A percentile compares a stretch with the other conserved stretches of the same genome.
phyloP scores from a whole-genome alignment of 495 filamentous ascomycete genomes.

The Penicillium pancosmium region DNA sequence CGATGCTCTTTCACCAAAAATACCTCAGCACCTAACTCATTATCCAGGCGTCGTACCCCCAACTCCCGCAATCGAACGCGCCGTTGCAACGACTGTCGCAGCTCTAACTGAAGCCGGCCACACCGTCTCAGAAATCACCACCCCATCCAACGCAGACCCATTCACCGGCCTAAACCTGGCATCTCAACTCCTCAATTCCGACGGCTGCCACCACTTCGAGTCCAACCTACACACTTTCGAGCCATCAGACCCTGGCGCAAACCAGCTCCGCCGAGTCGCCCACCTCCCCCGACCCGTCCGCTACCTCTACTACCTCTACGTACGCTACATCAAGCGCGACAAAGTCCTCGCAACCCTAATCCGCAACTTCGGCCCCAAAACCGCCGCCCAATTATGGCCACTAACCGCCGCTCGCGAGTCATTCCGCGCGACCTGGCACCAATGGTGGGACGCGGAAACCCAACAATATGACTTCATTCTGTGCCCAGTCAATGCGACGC shows the following conservation, averaged over 20 bases:
- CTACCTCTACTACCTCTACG: constrained; percentile 86
- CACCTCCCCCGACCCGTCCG: constrained; percentile 74
- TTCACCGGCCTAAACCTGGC: constrained; percentile 79
- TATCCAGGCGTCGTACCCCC: constrained; percentile 73
- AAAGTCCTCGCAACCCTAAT: constrained; percentile 77
- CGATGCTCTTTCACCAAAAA: not conserved
- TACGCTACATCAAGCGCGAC: constrained; percentile 79
- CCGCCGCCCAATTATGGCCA: constrained; percentile 77
- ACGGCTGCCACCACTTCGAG: constrained; percentile 81
- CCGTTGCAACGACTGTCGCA: constrained; percentile 67
- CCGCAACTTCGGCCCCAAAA: constrained; percentile 68
- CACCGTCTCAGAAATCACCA: constrained; percentile 70
- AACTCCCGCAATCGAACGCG: constrained; percentile 80
- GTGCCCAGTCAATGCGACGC: constrained; percentile 85
- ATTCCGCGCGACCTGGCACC: constrained; percentile 75
- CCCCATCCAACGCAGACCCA: constrained; percentile 60
- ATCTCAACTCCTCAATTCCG: constrained; percentile 82
- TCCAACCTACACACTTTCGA: constrained; percentile 79
- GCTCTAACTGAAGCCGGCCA: constrained; percentile 74
- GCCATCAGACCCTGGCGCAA: constrained; percentile 77
- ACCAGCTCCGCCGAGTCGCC: constrained; percentile 71
- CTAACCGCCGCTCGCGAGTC: constrained; percentile 75
- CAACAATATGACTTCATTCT: constrained; percentile 76
- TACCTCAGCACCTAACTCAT: not conserved
- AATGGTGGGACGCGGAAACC: constrained; percentile 75